Evolutionary conservation across 2,329 filamentous ascomycete genomes (phyloP).

Genomic region (Epichloe baconii): DNA sequence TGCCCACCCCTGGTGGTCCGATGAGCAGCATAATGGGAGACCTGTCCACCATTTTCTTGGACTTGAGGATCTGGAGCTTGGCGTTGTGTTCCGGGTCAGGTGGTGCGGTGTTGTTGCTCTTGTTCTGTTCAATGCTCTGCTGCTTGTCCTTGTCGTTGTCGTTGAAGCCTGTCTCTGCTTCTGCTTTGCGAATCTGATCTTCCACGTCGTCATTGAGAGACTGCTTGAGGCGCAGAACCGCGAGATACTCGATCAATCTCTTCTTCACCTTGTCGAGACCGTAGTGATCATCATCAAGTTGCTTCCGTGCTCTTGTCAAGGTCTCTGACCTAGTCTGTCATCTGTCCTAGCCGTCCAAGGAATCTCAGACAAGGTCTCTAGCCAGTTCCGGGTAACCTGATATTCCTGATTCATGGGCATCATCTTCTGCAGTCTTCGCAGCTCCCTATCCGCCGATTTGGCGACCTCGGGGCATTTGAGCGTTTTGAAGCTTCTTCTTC

Average conservation of each 20-base stretch:
- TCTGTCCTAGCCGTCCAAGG: conserved; percentile 80
- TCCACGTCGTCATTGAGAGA: conserved; percentile 75
- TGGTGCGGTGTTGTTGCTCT: background rate
- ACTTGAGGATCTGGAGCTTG: conserved; percentile 63
- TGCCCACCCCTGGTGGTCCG: conserved; percentile 87
- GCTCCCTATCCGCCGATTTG: conserved; percentile 87
- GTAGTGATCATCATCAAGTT: conserved; percentile 93
- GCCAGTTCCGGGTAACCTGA: conserved; percentile 81
- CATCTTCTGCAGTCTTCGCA: conserved; percentile 87
- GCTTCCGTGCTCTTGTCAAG: conserved; percentile 65
- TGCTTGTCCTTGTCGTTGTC: conserved; percentile 13
- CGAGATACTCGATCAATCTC: conserved; percentile 84
- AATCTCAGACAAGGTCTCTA: conserved; percentile 88
- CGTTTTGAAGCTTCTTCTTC: conserved; percentile 72
- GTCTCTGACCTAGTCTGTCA: conserved; percentile 75
- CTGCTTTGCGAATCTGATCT: conserved; percentile 56
- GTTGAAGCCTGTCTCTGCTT: conserved; percentile 48
- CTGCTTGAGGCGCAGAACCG: conserved; percentile 91
- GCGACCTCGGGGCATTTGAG: conserved; percentile 74
- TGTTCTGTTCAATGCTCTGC: background rate
- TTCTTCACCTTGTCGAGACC: conserved; percentile 97
- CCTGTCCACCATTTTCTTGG: conserved; percentile 81
- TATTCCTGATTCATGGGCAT: conserved; percentile 93
- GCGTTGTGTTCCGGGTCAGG: conserved; percentile 28
- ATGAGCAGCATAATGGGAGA: conserved; percentile 90